Percentiles rank a stretch among this genome's conserved stretches.
These are phyloP conservation scores for Pichia scutulata DNA, from an alignment of 805 yeast species.

Conservation along the genomic window DNA sequence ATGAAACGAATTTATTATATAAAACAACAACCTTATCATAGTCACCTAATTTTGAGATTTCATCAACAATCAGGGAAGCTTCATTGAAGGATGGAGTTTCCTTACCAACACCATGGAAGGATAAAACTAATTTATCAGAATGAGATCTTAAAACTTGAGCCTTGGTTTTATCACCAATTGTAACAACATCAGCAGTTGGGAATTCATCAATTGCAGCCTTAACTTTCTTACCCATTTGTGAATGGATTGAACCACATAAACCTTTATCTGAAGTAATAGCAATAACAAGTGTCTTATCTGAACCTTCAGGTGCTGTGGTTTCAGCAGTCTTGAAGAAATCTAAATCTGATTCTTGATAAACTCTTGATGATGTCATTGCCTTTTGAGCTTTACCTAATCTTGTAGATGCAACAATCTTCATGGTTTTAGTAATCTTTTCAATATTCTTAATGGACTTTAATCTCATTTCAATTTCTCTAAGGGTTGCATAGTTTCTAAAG, in stretches of 20 bases:
- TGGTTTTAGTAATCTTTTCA: conserved; percentile 98
- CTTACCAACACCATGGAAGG: conserved; percentile 90
- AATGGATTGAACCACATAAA: conserved; percentile 96
- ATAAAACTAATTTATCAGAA: conserved; percentile 57
- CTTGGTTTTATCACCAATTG: conserved; percentile 93
- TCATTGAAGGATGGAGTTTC: conserved; percentile 92
- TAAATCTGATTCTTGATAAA: conserved; percentile 69
- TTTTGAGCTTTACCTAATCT: conserved; percentile 92
- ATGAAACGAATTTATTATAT: conserved; percentile 81
- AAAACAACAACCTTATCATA: conserved; percentile 75
- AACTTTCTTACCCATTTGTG: conserved; percentile 86
- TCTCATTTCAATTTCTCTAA: conserved; percentile 97
- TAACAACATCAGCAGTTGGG: conserved; percentile 68
- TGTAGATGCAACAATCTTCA: conserved; percentile 98
- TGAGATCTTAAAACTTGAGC: conserved; percentile 81
- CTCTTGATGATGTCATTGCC: conserved; percentile 85
- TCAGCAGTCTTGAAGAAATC: conserved; percentile 79
- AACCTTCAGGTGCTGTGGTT: conserved; percentile 45
- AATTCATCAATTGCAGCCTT: conserved; percentile 56
- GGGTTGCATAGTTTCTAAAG: conserved; percentile 87
- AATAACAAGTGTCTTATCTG: conserved; percentile 62
- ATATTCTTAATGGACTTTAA: conserved; percentile 97
- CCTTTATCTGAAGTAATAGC: conserved; percentile 97
- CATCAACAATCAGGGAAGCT: conserved; percentile 82
- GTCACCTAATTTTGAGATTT: conserved; percentile 58